A percentile compares a stretch with the other conserved stretches of the same genome.
Conservation (phyloP, 1,139 yeast species). For the Yamadazyma jaroonii region DNA sequence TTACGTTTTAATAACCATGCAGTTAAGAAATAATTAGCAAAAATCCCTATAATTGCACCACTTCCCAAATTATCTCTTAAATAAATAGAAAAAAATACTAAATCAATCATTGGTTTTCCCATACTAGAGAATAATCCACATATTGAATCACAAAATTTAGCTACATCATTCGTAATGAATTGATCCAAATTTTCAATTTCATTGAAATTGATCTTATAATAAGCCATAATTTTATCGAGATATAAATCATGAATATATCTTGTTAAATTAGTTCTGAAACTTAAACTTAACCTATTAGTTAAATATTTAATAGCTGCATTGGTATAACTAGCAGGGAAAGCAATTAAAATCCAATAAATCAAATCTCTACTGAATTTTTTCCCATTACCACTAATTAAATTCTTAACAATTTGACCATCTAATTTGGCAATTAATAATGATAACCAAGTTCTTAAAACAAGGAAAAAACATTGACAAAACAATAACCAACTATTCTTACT, state of each 20-base stretch:
- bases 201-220: slow-evolving; percentile 60
- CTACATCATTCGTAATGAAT: slow-evolving; percentile 82
- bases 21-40: slow-evolving; percentile 75
- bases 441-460: slow-evolving; percentile 82
- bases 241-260: slow-evolving; percentile 90
- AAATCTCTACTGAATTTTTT: slow-evolving; percentile 73
- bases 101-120: slow-evolving; percentile 89
- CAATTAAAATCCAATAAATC: slow-evolving; percentile 83
- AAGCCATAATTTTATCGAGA: slow-evolving; percentile 75
- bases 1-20: slow-evolving; percentile 70
- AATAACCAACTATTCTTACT: slow-evolving; percentile 68
- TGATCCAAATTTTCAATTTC: slow-evolving; percentile 55
- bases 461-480: slow-evolving; percentile 69
- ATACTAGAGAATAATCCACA: slow-evolving; percentile 82
- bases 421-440: slow-evolving; percentile 82
- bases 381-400: slow-evolving; percentile 81
- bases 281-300: slow-evolving; percentile 73
- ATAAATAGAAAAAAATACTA: slow-evolving; percentile 83
- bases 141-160: slow-evolving; percentile 77
- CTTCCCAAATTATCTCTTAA: slow-evolving; percentile 83
- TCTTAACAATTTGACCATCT: slow-evolving; percentile 91
- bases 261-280: slow-evolving; percentile 80
- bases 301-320: slow-evolving; percentile 86
- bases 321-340: slow-evolving; percentile 91
- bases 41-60: slow-evolving; percentile 78